Percentiles rank a stretch among this genome's conserved stretches.
Conservation (phyloP, 1,284 basidiomycete species). For the Boletus sp. region DNA sequence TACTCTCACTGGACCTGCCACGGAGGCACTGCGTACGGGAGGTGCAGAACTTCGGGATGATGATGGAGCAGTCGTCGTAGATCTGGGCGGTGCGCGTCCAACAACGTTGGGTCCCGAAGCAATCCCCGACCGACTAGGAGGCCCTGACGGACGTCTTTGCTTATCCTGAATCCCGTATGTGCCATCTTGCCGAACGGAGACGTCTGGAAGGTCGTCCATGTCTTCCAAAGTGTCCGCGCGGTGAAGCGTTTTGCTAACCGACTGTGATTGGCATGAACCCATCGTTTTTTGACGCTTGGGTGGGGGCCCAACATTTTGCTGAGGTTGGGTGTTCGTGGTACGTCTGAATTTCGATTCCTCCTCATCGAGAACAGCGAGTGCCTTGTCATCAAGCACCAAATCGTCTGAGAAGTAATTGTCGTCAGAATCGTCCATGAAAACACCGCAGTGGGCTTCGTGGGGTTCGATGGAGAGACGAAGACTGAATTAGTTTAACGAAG, state of each 20-base stretch:
- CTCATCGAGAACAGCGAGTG: slow-evolving; percentile 57
- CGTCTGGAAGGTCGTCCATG: slow-evolving; percentile 54
- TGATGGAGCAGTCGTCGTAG: slow-evolving; percentile 5
- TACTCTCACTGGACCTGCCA: slow-evolving; percentile 11
- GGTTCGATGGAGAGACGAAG: neutral
- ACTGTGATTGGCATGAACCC: slow-evolving; percentile 30
- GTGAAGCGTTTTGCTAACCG: slow-evolving; percentile 5
- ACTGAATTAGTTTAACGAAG: neutral
- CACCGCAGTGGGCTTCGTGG: neutral
- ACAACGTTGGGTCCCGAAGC: slow-evolving; percentile 5
- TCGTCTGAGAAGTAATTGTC: slow-evolving; percentile 66
- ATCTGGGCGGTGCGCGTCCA: slow-evolving; percentile 7
- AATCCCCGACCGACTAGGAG: slow-evolving; percentile 11
- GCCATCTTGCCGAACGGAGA: slow-evolving; percentile 44
- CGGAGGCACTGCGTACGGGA: slow-evolving; percentile 12
- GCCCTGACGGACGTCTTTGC: slow-evolving; percentile 14
- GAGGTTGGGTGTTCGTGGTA: slow-evolving; percentile 23
- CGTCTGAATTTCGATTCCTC: slow-evolving; percentile 51
- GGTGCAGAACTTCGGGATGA: slow-evolving; percentile 12
- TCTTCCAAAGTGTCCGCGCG: slow-evolving; percentile 35
- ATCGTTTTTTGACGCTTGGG: slow-evolving; percentile 55
- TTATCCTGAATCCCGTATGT: slow-evolving; percentile 35
- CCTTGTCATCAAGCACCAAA: slow-evolving; percentile 58
- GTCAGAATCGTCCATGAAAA: slow-evolving; percentile 58
- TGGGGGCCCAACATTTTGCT: slow-evolving; percentile 33